Evolutionary conservation across 306 rosid species (phyloP).

Genomic region (Lathyrus tuberosus): DNA sequence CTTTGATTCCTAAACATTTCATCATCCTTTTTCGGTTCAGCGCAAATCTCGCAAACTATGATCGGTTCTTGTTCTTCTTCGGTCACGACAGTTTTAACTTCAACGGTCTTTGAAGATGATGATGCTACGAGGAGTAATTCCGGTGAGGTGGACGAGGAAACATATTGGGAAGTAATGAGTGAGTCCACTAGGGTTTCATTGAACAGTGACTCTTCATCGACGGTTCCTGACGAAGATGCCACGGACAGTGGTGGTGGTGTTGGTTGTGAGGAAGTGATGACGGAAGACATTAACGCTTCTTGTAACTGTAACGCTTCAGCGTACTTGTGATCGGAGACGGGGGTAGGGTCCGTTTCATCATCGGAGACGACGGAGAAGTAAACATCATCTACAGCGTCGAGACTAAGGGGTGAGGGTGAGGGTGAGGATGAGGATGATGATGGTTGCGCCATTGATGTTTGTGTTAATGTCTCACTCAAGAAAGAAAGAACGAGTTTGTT

Average conservation of each 20-base stretch:
- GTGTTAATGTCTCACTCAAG: neutral
- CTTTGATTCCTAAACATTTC: constrained; percentile 45
- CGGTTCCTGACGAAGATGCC: constrained; percentile 6
- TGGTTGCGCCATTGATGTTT: constrained; percentile 37
- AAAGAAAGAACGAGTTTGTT: neutral
- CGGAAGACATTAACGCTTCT: constrained; percentile 47
- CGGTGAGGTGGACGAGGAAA: neutral
- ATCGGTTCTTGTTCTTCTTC: neutral
- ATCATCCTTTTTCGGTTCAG: constrained; percentile 25
- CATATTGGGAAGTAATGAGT: too few relatives aligned
- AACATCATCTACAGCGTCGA: constrained; percentile 40
- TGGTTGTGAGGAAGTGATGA: neutral
- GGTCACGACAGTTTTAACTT: neutral
- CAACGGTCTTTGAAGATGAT: constrained; percentile 3
- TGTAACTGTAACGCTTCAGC: constrained; percentile 58
- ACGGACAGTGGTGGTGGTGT: neutral
- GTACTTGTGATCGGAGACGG: constrained; percentile 41
- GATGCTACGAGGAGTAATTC: constrained; percentile 19
- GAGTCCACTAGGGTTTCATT: neutral
- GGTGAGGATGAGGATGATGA: neutral
- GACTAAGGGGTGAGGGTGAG: neutral
- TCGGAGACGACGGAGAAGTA: constrained; percentile 38
- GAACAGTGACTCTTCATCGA: neutral
- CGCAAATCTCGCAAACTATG: constrained; percentile 55
- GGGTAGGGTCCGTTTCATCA: neutral